Percentiles rank a stretch among this genome's conserved stretches.
Conservation (phyloP, 208 protist species). For the Trypanosoma avium region DNA sequence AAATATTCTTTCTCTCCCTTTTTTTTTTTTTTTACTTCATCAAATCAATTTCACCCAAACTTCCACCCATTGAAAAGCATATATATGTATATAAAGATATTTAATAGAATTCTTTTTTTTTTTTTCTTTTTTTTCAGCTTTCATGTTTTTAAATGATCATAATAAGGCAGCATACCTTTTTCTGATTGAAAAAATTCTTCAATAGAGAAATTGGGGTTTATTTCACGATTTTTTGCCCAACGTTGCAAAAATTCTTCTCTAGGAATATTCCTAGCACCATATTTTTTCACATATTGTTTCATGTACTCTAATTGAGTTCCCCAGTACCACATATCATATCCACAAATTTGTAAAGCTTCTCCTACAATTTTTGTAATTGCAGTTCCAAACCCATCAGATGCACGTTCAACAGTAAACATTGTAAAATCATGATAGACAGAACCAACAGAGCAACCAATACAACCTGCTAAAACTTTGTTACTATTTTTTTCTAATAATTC, state of each 20-base stretch:
- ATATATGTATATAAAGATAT: not conserved
- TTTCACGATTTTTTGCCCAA: slow-evolving; percentile 43
- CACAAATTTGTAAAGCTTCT: slow-evolving; percentile 67
- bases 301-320: slow-evolving; percentile 68
- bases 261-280: slow-evolving; percentile 40
- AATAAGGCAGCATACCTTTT: slow-evolving; percentile 49
- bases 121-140: too few relatives aligned
- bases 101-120: not conserved
- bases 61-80: too few relatives aligned
- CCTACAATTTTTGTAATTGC: slow-evolving; percentile 67
- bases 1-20: too few relatives aligned
- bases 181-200: slow-evolving; percentile 39
- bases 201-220: slow-evolving; percentile 26
- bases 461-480: slow-evolving; percentile 50
- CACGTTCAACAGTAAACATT: slow-evolving; percentile 60
- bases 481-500: slow-evolving; percentile 44
- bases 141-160: too few relatives aligned
- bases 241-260: slow-evolving; percentile 44
- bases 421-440: slow-evolving; percentile 75
- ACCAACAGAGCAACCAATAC: slow-evolving; percentile 58
- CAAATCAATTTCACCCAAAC: too few relatives aligned
- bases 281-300: slow-evolving; percentile 48
- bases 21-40: too few relatives aligned
- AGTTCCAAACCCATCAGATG: slow-evolving; percentile 40
- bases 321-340: slow-evolving; percentile 85